Percentiles rank a stretch among this genome's conserved stretches.
phyloP scores from a whole-genome alignment of 2,329 filamentous ascomycete genomes.

The Fusarium sp. region DNA sequence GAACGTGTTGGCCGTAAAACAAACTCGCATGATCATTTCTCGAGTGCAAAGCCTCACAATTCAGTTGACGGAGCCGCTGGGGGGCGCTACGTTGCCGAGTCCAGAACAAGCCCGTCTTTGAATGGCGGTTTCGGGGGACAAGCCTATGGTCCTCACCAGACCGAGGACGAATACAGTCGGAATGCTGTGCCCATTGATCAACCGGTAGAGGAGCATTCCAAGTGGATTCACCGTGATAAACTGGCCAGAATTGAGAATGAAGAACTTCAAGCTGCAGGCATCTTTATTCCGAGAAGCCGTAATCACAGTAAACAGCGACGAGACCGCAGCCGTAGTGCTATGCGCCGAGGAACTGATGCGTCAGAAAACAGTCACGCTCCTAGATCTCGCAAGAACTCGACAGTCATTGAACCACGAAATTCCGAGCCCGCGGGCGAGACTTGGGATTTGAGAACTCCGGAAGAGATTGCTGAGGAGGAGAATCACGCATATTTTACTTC shows the following conservation, averaged over 20 bases:
- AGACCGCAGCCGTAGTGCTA: slow-evolving; percentile 50
- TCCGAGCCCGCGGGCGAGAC: slow-evolving; percentile 55
- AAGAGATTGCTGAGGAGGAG: slow-evolving; percentile 75
- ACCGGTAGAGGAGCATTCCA: slow-evolving; percentile 66
- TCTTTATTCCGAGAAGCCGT: slow-evolving; percentile 65
- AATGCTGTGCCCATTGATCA: slow-evolving; percentile 42
- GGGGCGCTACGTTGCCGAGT: slow-evolving; percentile 40
- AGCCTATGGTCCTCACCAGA: slow-evolving; percentile 28
- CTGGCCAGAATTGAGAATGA: slow-evolving; percentile 81
- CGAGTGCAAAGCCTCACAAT: slow-evolving; percentile 37
- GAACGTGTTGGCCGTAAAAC: slow-evolving; percentile 49
- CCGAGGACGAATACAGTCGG: slow-evolving; percentile 42
- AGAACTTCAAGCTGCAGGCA: slow-evolving; percentile 81
- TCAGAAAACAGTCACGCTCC: slow-evolving; percentile 42
- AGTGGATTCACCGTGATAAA: slow-evolving; percentile 90
- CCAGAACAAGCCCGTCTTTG: slow-evolving; percentile 36
- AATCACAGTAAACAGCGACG: slow-evolving; percentile 60
- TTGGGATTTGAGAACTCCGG: slow-evolving; percentile 80
- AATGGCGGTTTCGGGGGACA: slow-evolving; percentile 25
- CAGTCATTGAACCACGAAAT: slow-evolving; percentile 50
- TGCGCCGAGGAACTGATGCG: slow-evolving; percentile 47
- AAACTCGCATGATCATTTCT: slow-evolving; percentile 48
- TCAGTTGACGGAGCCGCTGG: slow-evolving; percentile 35
- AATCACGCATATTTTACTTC: slow-evolving; percentile 60
- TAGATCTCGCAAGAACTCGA: slow-evolving; percentile 58